phyloP scores from a whole-genome alignment of 208 protist species.

The Acanthamoeba lenticulata region DNA sequence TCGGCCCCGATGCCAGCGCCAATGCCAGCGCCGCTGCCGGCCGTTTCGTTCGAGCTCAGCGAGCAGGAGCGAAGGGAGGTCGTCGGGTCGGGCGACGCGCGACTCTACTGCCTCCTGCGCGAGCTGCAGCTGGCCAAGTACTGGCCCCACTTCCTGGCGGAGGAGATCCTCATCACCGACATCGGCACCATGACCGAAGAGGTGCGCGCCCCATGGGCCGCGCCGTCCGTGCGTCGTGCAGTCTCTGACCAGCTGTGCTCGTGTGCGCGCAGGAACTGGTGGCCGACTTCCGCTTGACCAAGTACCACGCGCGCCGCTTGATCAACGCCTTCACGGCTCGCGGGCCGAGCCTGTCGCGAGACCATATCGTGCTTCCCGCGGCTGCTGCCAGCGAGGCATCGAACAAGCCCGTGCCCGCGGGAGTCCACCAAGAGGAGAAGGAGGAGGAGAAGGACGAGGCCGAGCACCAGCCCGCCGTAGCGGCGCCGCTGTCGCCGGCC shows the following conservation, averaged over 20 bases:
- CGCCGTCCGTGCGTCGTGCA: background rate
- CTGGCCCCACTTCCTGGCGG: background rate
- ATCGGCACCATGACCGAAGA: background rate
- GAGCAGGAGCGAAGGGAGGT: background rate
- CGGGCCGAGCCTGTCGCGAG: no score
- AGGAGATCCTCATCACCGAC: background rate
- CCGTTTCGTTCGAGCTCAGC: background rate
- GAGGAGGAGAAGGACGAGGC: no score
- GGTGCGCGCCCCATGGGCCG: background rate
- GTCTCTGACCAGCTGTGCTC: background rate
- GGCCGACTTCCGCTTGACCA: background rate
- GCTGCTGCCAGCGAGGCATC: no score
- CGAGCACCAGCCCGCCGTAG: no score
- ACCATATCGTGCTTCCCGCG: no score
- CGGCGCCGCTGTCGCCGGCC: no score
- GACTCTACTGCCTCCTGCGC: background rate
- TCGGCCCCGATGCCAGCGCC: background rate
- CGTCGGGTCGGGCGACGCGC: background rate
- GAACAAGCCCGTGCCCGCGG: no score
- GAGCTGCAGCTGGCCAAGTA: background rate
- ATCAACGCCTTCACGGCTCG: background rate
- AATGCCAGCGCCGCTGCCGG: background rate
- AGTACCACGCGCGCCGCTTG: background rate
- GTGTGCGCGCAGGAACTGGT: background rate
- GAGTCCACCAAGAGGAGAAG: no score